Conservation (phyloP, 768 basidiomycete species). For the Cubamyces sp. region DNA sequence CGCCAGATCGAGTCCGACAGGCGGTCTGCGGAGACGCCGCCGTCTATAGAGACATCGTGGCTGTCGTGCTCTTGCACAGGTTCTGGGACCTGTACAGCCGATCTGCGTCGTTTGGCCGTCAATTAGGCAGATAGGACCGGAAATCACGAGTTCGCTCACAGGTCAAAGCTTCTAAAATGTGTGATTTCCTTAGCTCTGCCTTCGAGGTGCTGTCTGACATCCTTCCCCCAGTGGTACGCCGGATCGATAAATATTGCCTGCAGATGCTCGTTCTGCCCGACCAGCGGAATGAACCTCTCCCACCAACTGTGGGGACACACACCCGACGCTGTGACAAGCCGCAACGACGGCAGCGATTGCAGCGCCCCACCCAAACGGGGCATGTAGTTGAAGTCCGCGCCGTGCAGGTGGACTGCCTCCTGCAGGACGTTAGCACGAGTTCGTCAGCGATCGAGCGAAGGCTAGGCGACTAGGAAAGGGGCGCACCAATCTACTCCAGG, state of each 20-base stretch:
- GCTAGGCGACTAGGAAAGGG: not conserved
- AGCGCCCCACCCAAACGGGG: not conserved
- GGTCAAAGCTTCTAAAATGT: not conserved
- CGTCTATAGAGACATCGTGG: not conserved
- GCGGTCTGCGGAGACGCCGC: not conserved
- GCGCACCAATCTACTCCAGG: not conserved
- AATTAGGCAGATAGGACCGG: not conserved
- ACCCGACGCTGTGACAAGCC: not conserved
- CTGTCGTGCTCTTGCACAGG: not conserved
- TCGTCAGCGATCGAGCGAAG: not conserved
- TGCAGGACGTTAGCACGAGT: not conserved
- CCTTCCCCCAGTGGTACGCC: not conserved
- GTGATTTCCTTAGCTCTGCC: not conserved
- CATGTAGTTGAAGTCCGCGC: not conserved
- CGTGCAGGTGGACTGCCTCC: not conserved
- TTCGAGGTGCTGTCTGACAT: not conserved
- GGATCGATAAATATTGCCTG: not conserved
- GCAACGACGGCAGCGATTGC: not conserved
- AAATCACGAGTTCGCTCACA: not conserved
- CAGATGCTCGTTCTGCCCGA: not conserved
- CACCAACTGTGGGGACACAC: not conserved
- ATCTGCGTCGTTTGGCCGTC: not conserved
- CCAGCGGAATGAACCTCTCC: not conserved
- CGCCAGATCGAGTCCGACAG: not conserved
- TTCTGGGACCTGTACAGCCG: not conserved